phyloP scores from a whole-genome alignment of 2,329 filamentous ascomycete genomes.

The Shiraia bambusicola region DNA sequence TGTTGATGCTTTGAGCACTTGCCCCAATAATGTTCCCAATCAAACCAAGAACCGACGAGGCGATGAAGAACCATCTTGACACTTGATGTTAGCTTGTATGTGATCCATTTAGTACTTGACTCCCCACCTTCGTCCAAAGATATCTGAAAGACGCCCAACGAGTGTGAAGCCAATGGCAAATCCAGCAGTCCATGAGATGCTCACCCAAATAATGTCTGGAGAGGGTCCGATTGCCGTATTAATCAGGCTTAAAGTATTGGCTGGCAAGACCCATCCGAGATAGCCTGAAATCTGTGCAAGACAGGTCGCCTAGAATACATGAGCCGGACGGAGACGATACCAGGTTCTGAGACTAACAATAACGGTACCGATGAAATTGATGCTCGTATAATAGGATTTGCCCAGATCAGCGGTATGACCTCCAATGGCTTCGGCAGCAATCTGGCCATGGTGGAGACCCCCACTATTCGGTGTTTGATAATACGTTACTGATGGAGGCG shows the following conservation, averaged over 20 bases:
- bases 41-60: conserved; percentile 35
- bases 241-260: conserved; percentile 36
- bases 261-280: conserved; percentile 33
- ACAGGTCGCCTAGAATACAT: conserved; percentile 26
- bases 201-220: conserved; percentile 43
- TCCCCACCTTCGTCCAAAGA: conserved; percentile 40
- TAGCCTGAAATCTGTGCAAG: conserved; percentile 36
- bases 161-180: conserved; percentile 42
- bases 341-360: conserved; percentile 18
- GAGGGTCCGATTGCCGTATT: conserved; percentile 43
- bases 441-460: conserved; percentile 33
- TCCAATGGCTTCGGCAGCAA: conserved; percentile 32
- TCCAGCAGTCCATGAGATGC: conserved; percentile 38
- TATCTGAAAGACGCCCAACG: conserved; percentile 43
- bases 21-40: conserved; percentile 42
- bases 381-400: conserved; percentile 27
- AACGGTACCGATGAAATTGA: conserved; percentile 34
- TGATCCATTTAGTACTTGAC: background rate
- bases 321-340: background rate
- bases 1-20: conserved; percentile 37
- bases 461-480: conserved; percentile 9
- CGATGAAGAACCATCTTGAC: conserved; percentile 34
- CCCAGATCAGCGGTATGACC: conserved; percentile 29
- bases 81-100: background rate
- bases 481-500: conserved; percentile 6